Conservation (phyloP, 768 basidiomycete species). For the Boletellus ananas region DNA sequence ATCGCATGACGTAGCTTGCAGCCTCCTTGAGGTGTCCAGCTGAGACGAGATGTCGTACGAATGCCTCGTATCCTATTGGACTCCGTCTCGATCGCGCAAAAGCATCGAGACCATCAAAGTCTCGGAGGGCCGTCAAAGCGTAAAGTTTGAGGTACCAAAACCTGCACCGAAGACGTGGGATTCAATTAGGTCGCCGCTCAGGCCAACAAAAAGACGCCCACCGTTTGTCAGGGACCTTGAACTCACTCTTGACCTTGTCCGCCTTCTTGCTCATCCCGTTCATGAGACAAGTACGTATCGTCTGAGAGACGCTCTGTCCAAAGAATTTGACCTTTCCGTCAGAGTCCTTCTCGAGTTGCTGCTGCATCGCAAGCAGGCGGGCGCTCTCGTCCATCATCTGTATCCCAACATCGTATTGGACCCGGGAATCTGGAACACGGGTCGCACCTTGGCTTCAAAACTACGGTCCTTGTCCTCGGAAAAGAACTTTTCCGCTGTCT, state of each 20-base stretch:
- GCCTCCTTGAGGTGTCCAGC: constrained; percentile 78
- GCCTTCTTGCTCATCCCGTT: constrained; percentile 84
- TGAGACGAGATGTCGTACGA: constrained; percentile 74
- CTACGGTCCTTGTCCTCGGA: constrained; percentile 87
- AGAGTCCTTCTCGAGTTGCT: constrained; percentile 82
- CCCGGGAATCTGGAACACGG: too few species aligned
- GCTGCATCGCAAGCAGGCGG: constrained; percentile 74
- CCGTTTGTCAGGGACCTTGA: constrained; percentile 95
- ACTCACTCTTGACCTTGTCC: constrained; percentile 84
- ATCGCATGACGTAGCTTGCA: constrained; percentile 69
- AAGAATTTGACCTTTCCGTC: constrained; percentile 77
- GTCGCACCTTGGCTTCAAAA: constrained; percentile 86
- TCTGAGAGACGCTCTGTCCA: constrained; percentile 82
- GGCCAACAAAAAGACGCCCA: constrained; percentile 29
- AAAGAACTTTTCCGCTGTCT: constrained; percentile 88
- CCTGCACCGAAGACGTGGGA: constrained; percentile 36
- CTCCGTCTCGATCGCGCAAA: constrained; percentile 87
- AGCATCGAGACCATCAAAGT: constrained; percentile 82
- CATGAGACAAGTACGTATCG: constrained; percentile 71
- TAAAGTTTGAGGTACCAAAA: constrained; percentile 94
- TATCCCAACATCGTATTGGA: background rate
- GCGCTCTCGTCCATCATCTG: constrained; percentile 91
- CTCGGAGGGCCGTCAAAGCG: constrained; percentile 70
- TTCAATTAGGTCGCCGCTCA: background rate
- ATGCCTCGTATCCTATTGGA: constrained; percentile 94